Conservation (phyloP, 2,329 filamentous ascomycete species). For the Talaromyces sp. region DNA sequence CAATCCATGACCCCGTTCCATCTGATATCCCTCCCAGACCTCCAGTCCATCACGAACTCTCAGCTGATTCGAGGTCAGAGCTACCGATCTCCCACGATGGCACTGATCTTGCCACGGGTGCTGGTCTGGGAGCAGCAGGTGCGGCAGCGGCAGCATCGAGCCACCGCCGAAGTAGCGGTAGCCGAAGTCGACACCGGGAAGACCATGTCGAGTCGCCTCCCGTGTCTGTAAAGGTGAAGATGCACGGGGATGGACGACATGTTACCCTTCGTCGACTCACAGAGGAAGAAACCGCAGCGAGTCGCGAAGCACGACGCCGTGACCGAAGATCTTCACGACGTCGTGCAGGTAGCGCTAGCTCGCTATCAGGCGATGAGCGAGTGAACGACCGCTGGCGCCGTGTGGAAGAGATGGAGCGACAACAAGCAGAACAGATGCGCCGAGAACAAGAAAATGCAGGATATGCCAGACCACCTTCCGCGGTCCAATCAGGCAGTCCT, state of each 20-base stretch:
- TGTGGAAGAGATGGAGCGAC: constrained; percentile 53
- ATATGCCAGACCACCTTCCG: constrained; percentile 28
- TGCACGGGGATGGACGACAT: constrained; percentile 65
- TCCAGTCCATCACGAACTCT: constrained; percentile 41
- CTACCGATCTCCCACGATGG: constrained; percentile 22
- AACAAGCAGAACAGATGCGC: constrained; percentile 48
- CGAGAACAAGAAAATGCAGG: constrained; percentile 40
- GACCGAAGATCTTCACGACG: constrained; percentile 47
- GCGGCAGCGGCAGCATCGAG: constrained; percentile 35
- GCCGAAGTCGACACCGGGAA: constrained; percentile 34
- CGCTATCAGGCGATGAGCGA: constrained; percentile 45
- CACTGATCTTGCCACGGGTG: constrained; percentile 30
- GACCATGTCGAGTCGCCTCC: constrained; percentile 58
- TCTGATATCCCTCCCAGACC: constrained; percentile 45
- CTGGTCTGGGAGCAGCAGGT: constrained; percentile 36
- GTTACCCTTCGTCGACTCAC: constrained; percentile 65
- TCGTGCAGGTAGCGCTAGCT: constrained; percentile 44
- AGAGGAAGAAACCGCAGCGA: constrained; percentile 64
- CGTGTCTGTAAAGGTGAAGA: constrained; percentile 66
- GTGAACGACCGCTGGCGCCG: constrained; percentile 50
- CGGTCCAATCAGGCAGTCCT: constrained; percentile 29
- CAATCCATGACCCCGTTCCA: constrained; percentile 28
- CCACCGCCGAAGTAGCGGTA: constrained; percentile 28
- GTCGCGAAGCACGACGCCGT: constrained; percentile 57
- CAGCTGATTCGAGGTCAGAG: constrained; percentile 35